Base-by-base conservation (phyloP, 192 early-diverging fungal genomes). In the Obelidium mucronatum region DNA sequence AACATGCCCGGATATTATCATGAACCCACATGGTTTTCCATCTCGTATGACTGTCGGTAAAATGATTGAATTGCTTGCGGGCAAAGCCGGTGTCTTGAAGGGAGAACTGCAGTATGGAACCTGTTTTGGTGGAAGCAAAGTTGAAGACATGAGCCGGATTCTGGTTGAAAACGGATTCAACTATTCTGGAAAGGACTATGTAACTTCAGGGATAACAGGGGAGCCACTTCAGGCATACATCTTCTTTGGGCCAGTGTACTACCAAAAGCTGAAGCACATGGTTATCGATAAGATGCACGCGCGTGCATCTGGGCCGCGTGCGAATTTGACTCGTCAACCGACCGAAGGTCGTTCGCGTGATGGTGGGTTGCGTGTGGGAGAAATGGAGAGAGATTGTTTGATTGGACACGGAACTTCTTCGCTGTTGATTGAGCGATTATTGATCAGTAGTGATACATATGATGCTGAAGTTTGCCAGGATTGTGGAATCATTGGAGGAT, bases 211-310 rank as follows among this genome's bases (percentile, higher is more conserved):
- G 24, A 91, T 90, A 70, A 88, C 87, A 24, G 86, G 97, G 53
- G 96, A 99, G 78, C 92, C 95, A 0, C 78, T 99, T 28, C 89
- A 90, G 30, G 96, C 97, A 0, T 99, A 96, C 74, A 97, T 99
- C 15, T 99, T 98, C 85, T 95, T 94, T 85, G 97, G 97, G 37
- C 94, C 95, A 6, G 91, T 97, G 19, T 87, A 97, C 78, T 99
- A 99, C 81, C 96, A 98, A 83, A 96, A 96, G 74, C 87, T 99
- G 59, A 99, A 99, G 89, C 97, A 99, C 75, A 98, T 98, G 96
- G 96, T 99, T 2, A 92, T 96, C 84, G 97, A 99, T 84, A 99
- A 99, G 85, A 99, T 99, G 95, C 96, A 98, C 80, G 94, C 96
- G 19, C 91, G 97, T 76, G 58, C 76, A 55, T 90, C 92, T 39